Evolutionary conservation across 2,329 filamentous ascomycete species (phyloP).

Genomic region (Xylariaceae sp.): DNA sequence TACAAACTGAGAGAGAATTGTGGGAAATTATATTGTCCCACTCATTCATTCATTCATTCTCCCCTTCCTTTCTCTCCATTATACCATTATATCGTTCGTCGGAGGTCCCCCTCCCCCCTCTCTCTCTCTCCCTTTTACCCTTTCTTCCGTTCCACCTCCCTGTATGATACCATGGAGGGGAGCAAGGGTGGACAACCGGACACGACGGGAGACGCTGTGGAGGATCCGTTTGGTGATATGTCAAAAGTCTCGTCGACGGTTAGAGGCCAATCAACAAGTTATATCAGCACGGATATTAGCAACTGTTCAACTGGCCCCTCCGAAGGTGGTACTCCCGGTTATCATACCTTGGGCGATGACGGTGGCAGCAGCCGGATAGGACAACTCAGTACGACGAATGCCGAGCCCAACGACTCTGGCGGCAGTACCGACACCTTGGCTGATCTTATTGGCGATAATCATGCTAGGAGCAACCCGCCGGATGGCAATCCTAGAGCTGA

Average conservation of each 20-base stretch:
- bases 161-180: slow-evolving; percentile 5
- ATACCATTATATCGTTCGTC: background rate
- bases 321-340: background rate
- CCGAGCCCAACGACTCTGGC: background rate
- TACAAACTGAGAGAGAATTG: background rate
- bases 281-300: background rate
- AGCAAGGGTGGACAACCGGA: background rate
- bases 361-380: background rate
- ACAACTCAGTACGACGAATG: background rate
- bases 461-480: background rate
- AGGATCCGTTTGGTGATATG: background rate
- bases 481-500: background rate
- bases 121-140: background rate
- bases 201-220: background rate
- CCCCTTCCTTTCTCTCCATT: background rate
- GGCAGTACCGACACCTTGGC: background rate
- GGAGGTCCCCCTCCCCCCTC: background rate
- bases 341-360: background rate
- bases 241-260: background rate
- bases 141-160: background rate
- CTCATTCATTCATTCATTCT: background rate
- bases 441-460: background rate
- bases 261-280: background rate
- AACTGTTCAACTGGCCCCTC: background rate
- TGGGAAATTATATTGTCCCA: background rate